Evolutionary conservation across 2,329 filamentous ascomycete species (phyloP), one percentile per base, ranked within the genome.

Genomic region (Colletotrichum costaricense): DNA sequence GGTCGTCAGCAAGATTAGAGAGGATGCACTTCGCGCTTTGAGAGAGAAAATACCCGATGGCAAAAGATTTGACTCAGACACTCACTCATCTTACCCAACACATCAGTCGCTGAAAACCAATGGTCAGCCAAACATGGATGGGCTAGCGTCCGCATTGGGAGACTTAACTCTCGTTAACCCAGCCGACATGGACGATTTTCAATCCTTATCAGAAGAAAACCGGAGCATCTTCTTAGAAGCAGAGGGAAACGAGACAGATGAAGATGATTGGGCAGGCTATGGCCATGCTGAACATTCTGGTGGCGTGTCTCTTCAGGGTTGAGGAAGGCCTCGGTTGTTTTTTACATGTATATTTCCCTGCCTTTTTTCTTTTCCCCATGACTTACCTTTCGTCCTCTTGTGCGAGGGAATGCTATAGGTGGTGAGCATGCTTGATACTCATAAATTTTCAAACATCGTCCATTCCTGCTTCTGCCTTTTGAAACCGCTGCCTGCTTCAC

Each of bases 11-110:
- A 63, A 42, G 16, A 30, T 73, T 4, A 66, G 70, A 14, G 52
- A 64, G 28, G 66, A 64, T 11, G 60, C 55, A 3, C 60, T 69
- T 16, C 28, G 16, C 19, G 60, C 60, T 7, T 42, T 73, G 12
- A 38, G 49, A 28, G 66, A 73, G 16, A 73, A 69, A 38, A 58
- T 60, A 1, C 55, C 70, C 16, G 70, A 54, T 12, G 52, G 59
- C 16, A 73, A 65, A 26, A 63, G 60, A n/a, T 60, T 42, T 26
- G 70, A 73, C 46, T 70, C 70, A 11, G 16, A 63, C 0, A 73
- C 70, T 5, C 42, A 22, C 14, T 64, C 66, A 3, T 68, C 35
- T 2, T 28, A 49, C n/a, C 64, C 64, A n/a, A 68, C 69, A 2
- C 38, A 49, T 5, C 63, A 22, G 12, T 72, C 64, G 14, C n/a